Evolutionary conservation across 495 filamentous ascomycete species (phyloP).

Genomic region (Zalerion maritima): DNA sequence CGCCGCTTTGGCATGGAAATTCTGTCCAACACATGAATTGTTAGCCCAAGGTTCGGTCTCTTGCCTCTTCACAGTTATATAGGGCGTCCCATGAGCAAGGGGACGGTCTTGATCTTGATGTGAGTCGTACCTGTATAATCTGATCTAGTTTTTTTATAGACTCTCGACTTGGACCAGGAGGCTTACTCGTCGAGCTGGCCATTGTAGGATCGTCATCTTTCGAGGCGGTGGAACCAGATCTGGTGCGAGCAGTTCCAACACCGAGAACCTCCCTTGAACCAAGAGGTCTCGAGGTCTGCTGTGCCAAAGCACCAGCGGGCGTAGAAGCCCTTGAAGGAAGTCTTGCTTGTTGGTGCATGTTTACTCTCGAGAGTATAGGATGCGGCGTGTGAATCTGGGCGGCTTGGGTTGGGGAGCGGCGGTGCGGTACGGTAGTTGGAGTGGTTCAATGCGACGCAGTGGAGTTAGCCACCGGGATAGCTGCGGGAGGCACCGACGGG

Average conservation of each 20-base stretch:
- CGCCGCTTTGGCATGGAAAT: conserved; percentile 81
- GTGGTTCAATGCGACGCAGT: conserved; percentile 3
- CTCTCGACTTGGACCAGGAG: conserved; percentile 39
- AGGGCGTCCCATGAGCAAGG: neutral
- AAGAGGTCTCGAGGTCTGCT: conserved; percentile 54
- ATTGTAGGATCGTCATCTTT: conserved; percentile 21
- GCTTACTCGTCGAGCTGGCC: conserved; percentile 28
- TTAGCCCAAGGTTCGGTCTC: conserved; percentile 1
- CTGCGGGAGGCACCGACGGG: conserved; percentile 2
- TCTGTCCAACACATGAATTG: conserved; percentile 34
- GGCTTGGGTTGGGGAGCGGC: conserved; percentile 3
- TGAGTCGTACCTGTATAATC: conserved; percentile 62
- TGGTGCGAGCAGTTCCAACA: conserved; percentile 16
- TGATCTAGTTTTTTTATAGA: conserved; percentile 67
- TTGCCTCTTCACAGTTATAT: conserved; percentile 5
- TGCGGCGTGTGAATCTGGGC: conserved; percentile 1
- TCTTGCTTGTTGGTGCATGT: conserved; percentile 77
- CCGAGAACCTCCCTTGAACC: conserved; percentile 49
- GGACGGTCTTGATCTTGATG: conserved; percentile 1
- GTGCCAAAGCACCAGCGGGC: conserved; percentile 48
- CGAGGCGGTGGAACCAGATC: conserved; percentile 23
- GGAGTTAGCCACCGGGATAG: conserved; percentile 5
- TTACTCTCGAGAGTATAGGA: conserved; percentile 7
- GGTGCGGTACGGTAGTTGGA: conserved; percentile 4
- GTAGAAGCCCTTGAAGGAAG: conserved; percentile 49